Evolutionary conservation across 306 rosid species (phyloP), one percentile per base, ranked within the genome.

Genomic region (Corylus avellana): DNA sequence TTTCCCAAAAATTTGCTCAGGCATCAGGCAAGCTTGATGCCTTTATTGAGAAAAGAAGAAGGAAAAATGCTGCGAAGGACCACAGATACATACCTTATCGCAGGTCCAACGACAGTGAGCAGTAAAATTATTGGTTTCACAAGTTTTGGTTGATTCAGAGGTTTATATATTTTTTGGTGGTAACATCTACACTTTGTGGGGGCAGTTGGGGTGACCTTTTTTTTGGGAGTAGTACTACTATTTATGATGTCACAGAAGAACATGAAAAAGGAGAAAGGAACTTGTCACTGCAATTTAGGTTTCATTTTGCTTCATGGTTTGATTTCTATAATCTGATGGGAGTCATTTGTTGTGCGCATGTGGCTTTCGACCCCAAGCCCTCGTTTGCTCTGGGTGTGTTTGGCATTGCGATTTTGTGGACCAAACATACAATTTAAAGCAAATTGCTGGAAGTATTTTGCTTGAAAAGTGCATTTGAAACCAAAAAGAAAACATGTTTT

Each of bases 51-150:
- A 92, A 89, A 79, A 88, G 80, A 87, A 88, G 97, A 84, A 87
- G 79, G 89, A 94, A 91, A 84, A 94, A 94, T 85, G 95, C 97
- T 53, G 83, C 97, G 4, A 94, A 91, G 88, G 90, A 94, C 77
- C 97, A 83, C 37, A 85, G 85, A 84, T 85, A 78, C 86, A 80
- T 94, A 89, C 97, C 98, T 29, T 92, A 94, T 70, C 89, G 91
- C 51, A 90, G 91, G 80, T 74, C 91, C 55, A 68, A 71, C 20
- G 62, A 70, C 18, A 42, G 13, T 5, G 73, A 72, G 80, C 68
- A 72, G 10, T 62, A 67, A 67, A 59, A 20, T 47, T 27, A 12
- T 56, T 22, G 51, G 72, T 4, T 20, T 68, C 13, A 8, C 1
- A 9, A 37, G 66, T 59, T 59, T 11, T 59, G 66, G 37, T 59